A percentile compares a stretch with the other conserved stretches of the same genome.
Conservation (phyloP, 1,284 basidiomycete genomes). For the Ceratobasidium theobromae region DNA sequence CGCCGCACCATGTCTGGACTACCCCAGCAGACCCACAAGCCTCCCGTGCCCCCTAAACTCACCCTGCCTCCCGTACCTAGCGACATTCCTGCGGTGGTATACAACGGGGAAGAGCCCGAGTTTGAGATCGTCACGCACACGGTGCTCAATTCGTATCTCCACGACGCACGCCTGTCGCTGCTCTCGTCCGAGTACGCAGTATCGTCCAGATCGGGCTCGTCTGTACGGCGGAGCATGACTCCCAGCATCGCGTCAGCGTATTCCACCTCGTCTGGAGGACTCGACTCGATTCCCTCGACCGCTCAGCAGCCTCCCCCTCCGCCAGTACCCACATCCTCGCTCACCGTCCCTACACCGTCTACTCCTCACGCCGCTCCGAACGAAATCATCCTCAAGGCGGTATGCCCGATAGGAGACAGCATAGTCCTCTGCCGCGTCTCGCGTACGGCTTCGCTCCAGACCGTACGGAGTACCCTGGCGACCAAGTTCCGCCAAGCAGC, state of each 20-base stretch:
- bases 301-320: not conserved
- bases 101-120: conserved; percentile 24
- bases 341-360: conserved; percentile 1
- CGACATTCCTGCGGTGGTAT: not conserved
- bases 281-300: not conserved
- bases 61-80: no score
- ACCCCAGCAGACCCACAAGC: not conserved
- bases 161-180: conserved; percentile 1
- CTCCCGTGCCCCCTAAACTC: no score
- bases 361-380: not conserved
- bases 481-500: conserved; percentile 21
- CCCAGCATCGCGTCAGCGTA: conserved; percentile 15
- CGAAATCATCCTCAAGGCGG: conserved; percentile 20
- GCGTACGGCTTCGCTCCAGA: conserved; percentile 1
- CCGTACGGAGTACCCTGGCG: not conserved
- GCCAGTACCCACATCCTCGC: not conserved
- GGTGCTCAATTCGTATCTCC: conserved; percentile 9
- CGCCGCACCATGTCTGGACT: not conserved
- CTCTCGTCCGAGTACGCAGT: not conserved
- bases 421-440: conserved; percentile 11
- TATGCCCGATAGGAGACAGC: conserved; percentile 20
- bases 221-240: conserved; percentile 22
- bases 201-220: conserved; percentile 12
- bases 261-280: conserved; percentile 1
- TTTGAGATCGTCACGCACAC: conserved; percentile 25